Conservation (phyloP, 2,329 filamentous ascomycete genomes). For the Diaporthe citrichinensis region DNA sequence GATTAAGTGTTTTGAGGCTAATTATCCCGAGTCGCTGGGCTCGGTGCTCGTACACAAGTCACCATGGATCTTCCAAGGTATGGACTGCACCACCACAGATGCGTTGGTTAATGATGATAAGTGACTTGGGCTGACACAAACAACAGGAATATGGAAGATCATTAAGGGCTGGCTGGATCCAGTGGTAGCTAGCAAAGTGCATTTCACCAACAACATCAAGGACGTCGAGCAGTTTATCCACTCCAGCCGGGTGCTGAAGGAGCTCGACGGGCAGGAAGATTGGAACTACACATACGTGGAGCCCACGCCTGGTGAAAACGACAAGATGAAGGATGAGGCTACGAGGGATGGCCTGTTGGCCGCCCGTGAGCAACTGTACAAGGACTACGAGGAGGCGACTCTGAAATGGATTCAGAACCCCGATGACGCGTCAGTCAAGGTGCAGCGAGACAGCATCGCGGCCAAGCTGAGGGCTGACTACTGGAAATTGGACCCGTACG, state of each 20-base stretch:
- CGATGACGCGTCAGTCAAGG: slow-evolving; percentile 63
- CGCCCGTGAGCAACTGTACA: slow-evolving; percentile 75
- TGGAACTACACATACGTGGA: slow-evolving; percentile 89
- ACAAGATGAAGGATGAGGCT: slow-evolving; percentile 75
- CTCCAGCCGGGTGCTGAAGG: slow-evolving; percentile 79
- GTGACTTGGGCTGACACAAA: slow-evolving; percentile 37
- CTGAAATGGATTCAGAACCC: slow-evolving; percentile 78
- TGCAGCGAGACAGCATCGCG: slow-evolving; percentile 73
- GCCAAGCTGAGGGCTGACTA: slow-evolving; percentile 79
- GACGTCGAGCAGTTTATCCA: slow-evolving; percentile 86
- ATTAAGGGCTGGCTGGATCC: slow-evolving; percentile 97
- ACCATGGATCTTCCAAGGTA: slow-evolving; percentile 96
- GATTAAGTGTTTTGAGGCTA: slow-evolving; percentile 99
- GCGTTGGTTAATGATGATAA: neutral
- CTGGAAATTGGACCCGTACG: slow-evolving; percentile 90
- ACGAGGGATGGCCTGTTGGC: slow-evolving; percentile 75
- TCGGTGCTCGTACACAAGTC: slow-evolving; percentile 94
- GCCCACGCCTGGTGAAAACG: slow-evolving; percentile 82
- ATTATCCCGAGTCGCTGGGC: slow-evolving; percentile 94
- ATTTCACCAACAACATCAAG: slow-evolving; percentile 87
- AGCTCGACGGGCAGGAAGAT: slow-evolving; percentile 87
- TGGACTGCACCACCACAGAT: slow-evolving; percentile 46
- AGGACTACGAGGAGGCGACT: slow-evolving; percentile 81
- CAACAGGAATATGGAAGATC: slow-evolving; percentile 89
- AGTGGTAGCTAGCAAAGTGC: slow-evolving; percentile 92